Percentiles rank a stretch among this genome's conserved stretches.
phyloP scores from a whole-genome alignment of 1,139 yeast genomes.

The Yamadazyma membranifaciens region DNA sequence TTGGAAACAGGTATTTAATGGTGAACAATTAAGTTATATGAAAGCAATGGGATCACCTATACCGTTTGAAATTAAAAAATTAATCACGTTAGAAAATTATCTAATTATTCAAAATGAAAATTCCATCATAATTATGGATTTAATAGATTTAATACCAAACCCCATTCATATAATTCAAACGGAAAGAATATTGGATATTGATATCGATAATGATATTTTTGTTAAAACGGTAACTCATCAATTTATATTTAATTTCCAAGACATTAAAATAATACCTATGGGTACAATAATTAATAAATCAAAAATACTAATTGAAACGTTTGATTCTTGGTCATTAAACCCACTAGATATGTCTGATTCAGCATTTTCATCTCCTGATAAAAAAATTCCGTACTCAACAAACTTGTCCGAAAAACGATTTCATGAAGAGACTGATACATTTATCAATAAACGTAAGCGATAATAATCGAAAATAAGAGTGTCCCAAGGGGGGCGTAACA shows the following conservation, averaged over 20 bases:
- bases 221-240: slow-evolving; percentile 10
- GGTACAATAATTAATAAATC: not conserved
- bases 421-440: slow-evolving; percentile 16
- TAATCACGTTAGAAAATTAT: not conserved
- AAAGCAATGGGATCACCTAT: slow-evolving; percentile 4
- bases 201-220: not conserved
- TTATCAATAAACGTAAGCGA: slow-evolving; percentile 12
- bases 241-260: slow-evolving; percentile 4
- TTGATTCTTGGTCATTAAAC: not conserved
- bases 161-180: slow-evolving; percentile 13
- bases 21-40: slow-evolving; percentile 9
- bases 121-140: slow-evolving; percentile 12
- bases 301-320: slow-evolving; percentile 1
- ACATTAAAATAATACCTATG: not conserved
- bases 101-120: slow-evolving; percentile 13
- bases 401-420: not conserved
- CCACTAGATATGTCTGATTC: too few relatives aligned
- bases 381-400: too few relatives aligned
- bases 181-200: slow-evolving; percentile 5
- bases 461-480: not conserved
- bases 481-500: too few relatives aligned
- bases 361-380: not conserved
- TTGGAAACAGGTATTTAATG: slow-evolving; percentile 14
- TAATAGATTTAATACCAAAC: slow-evolving; percentile 8
- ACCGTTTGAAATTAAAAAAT: not conserved